Evolutionary conservation across 495 filamentous ascomycete genomes (phyloP), one percentile per base, ranked within the genome.

Genomic region (Neurospora sp.): DNA sequence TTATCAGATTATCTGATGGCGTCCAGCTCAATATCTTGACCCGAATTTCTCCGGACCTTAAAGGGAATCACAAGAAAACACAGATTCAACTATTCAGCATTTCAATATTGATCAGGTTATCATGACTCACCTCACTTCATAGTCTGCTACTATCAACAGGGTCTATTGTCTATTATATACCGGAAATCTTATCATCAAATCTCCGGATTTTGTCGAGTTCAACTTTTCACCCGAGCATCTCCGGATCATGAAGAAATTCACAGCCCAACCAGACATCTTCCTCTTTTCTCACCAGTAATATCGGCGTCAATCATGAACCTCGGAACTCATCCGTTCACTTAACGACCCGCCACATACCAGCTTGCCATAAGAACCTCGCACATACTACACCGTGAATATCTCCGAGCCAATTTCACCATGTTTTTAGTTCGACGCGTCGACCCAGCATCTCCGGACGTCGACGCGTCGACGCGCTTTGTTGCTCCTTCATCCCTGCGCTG

Each of bases 101-200:
- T 54, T 27, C 4, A 14, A 12, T 1, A 27, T 20, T 10, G 9
- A 27, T 1, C 4, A 1, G 11, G 5, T 1, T 0, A 54, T 12
- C 10, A 9, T 27, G 20, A 35, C 11, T 35, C 54, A 16, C 11
- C 27, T 62, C 48, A 16, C 1, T 31, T 59, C 23, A 16, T 31
- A 7, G 5, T 14, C 23, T 59, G 5, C 48, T 31, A 16, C 10
- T 59, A 31, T 59, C 12, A 16, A 31, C 23, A 16, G 2, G 54
- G 54, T 3, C 23, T 16, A 31, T 4, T 0, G 23, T 4, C 5
- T 0, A 54, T 4, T 0, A 0, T 5, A 35, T 66, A 4, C 0
- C 6, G 11, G 11, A 23, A 20, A 31, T 59, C 6, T 66, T 66
- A 31, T 9, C 14, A 66, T 8, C 0, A 16, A 5, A 18, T 4